phyloP scores from a whole-genome alignment of 2,329 filamentous ascomycete genomes.

The Cordyceps javanica region DNA sequence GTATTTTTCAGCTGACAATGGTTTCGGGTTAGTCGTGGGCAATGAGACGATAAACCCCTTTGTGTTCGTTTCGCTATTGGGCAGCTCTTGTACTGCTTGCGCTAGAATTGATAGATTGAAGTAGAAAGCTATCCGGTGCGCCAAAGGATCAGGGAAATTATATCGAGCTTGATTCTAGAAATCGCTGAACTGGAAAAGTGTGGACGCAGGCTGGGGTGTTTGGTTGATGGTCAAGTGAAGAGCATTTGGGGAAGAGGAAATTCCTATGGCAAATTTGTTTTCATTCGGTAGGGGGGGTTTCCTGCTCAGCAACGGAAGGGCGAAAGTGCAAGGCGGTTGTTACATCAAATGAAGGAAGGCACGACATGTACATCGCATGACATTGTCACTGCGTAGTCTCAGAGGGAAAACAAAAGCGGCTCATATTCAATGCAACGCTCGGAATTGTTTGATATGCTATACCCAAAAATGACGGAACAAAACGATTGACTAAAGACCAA shows the following conservation, averaged over 20 bases:
- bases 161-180: conserved; percentile 5
- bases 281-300: not conserved
- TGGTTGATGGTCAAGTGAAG: not conserved
- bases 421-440: not conserved
- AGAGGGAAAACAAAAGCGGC: not conserved
- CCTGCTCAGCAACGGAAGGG: not conserved
- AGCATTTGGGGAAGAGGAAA: not conserved
- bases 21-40: not conserved
- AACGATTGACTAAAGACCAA: not conserved
- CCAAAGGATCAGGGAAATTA: not conserved
- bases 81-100: not conserved
- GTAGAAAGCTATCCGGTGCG: not conserved
- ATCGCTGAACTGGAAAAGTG: conserved; percentile 2
- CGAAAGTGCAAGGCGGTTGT: not conserved
- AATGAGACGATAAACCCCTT: not conserved
- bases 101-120: not conserved
- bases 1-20: not conserved
- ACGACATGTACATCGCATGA: not conserved
- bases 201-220: not conserved
- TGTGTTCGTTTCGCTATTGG: not conserved
- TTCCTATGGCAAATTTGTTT: not conserved
- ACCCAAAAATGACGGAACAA: not conserved
- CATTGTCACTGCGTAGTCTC: not conserved
- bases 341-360: not conserved
- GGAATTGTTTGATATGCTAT: not conserved